These are phyloP conservation scores for Linaria vulgaris DNA, from an alignment of 257 asterid genomes.

Conservation along the genomic window DNA sequence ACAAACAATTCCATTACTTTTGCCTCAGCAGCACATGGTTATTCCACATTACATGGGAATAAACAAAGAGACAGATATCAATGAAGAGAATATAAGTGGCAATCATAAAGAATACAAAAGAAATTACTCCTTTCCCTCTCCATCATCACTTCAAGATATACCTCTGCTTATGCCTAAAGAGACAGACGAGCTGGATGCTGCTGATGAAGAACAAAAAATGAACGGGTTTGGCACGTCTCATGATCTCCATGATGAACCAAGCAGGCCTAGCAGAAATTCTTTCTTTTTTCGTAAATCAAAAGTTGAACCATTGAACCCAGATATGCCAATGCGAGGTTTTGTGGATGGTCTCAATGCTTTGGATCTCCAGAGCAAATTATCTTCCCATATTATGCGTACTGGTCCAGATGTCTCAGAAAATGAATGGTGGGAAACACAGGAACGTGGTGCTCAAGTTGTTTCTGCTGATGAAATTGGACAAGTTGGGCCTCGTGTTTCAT, in stretches of 20 bases:
- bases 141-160: slow-evolving; percentile 75
- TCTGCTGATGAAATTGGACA: slow-evolving; percentile 83
- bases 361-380: slow-evolving; percentile 44
- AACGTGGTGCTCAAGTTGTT: slow-evolving; percentile 77
- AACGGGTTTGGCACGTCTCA: slow-evolving; percentile 42
- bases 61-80: slow-evolving; percentile 41
- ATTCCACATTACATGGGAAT: slow-evolving; percentile 93
- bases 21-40: slow-evolving; percentile 99
- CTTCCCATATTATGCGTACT: slow-evolving; percentile 48
- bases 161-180: slow-evolving; percentile 95
- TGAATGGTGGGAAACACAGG: slow-evolving; percentile 97
- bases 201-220: slow-evolving; percentile 44
- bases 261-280: slow-evolving; percentile 53
- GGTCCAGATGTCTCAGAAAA: slow-evolving; percentile 43
- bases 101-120: slow-evolving; percentile 38
- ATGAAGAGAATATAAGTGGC: slow-evolving; percentile 28
- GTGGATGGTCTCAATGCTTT: slow-evolving; percentile 62
- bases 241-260: slow-evolving; percentile 56
- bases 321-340: slow-evolving; percentile 87
- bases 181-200: slow-evolving; percentile 58
- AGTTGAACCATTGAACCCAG: slow-evolving; percentile 58
- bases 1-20: slow-evolving; percentile 83
- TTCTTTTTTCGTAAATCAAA: slow-evolving; percentile 72
- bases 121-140: slow-evolving; percentile 58
- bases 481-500: slow-evolving; percentile 87